Evolutionary conservation across 257 asterid genomes (phyloP).

Genomic region (Dorcoceras hygrometricum): DNA sequence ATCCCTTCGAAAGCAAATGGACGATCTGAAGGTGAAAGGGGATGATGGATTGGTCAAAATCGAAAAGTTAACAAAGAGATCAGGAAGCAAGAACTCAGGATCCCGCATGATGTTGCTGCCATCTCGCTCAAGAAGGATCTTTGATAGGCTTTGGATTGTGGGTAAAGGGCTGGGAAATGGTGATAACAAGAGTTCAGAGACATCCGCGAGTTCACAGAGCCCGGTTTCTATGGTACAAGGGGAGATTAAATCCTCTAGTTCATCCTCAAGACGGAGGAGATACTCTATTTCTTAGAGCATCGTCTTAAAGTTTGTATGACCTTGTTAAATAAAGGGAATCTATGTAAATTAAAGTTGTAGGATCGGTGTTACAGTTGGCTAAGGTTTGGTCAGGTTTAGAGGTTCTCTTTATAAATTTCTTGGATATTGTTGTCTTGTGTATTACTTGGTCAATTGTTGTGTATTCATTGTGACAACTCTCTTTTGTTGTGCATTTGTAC

Average conservation of each 20-base stretch:
- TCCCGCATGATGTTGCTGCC: constrained; percentile 64
- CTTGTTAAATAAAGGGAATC: constrained; percentile 3
- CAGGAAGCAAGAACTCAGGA: constrained; percentile 51
- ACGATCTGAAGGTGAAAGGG: constrained; percentile 52
- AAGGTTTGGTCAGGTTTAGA: constrained; percentile 6
- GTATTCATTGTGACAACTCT: no score
- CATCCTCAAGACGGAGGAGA: constrained; percentile 61
- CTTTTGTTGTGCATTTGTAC: neutral
- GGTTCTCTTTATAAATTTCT: neutral
- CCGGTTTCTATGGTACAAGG: constrained; percentile 60
- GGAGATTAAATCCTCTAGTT: constrained; percentile 47
- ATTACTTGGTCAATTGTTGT: neutral
- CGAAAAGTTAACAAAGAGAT: constrained; percentile 40
- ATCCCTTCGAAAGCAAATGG: constrained; percentile 47
- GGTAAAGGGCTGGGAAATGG: constrained; percentile 58
- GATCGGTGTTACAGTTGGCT: constrained; percentile 22
- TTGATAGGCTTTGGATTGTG: constrained; percentile 68
- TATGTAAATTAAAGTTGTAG: constrained; percentile 40
- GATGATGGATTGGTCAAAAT: constrained; percentile 30
- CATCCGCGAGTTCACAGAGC: constrained; percentile 87
- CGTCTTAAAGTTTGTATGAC: constrained; percentile 3
- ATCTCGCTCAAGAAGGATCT: constrained; percentile 81
- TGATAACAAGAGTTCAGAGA: constrained; percentile 74
- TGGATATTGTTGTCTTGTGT: neutral
- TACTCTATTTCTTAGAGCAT: constrained; percentile 65